A percentile compares a stretch with the other conserved stretches of the same genome.
phyloP scores from a whole-genome alignment of 805 yeast species.

The Candida endomychidarum region DNA sequence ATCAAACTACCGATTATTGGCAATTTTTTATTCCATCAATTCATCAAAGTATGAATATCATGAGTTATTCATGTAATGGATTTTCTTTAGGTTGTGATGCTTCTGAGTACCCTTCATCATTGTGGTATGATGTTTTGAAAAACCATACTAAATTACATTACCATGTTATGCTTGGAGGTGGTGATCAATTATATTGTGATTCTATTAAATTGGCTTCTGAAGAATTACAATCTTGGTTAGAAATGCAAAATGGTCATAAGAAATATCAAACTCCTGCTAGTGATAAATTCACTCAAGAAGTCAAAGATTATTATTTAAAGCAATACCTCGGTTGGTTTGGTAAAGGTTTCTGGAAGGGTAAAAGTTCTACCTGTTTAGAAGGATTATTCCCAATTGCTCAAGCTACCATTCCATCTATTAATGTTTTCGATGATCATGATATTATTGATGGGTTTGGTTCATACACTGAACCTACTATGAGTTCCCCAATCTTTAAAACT shows the following conservation, averaged over 20 bases:
- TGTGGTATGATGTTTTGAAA: constrained; percentile 83
- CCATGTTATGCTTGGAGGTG: constrained; percentile 97
- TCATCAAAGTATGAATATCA: constrained; percentile 70
- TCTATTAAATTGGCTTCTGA: constrained; percentile 61
- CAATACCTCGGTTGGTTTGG: constrained; percentile 91
- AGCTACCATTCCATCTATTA: constrained; percentile 81
- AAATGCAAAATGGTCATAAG: constrained; percentile 48
- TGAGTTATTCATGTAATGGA: constrained; percentile 89
- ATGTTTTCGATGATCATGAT: constrained; percentile 93
- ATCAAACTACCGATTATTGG: constrained; percentile 34
- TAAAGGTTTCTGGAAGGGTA: constrained; percentile 78
- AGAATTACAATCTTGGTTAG: constrained; percentile 61
- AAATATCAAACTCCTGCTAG: constrained; percentile 43
- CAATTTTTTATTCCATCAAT: constrained; percentile 69
- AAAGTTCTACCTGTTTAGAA: constrained; percentile 64
- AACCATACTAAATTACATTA: constrained; percentile 58
- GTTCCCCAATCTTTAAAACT: constrained; percentile 60
- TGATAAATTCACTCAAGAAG: constrained; percentile 49
- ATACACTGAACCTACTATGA: constrained; percentile 75
- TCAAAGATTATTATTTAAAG: constrained; percentile 65
- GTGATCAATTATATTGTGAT: constrained; percentile 93
- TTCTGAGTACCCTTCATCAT: constrained; percentile 60
- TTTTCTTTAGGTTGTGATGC: constrained; percentile 77
- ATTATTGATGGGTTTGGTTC: constrained; percentile 96
- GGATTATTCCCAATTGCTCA: constrained; percentile 68